Conservation (phyloP, 352 stramenopile genomes). For the Globisporangium alternatum region DNA sequence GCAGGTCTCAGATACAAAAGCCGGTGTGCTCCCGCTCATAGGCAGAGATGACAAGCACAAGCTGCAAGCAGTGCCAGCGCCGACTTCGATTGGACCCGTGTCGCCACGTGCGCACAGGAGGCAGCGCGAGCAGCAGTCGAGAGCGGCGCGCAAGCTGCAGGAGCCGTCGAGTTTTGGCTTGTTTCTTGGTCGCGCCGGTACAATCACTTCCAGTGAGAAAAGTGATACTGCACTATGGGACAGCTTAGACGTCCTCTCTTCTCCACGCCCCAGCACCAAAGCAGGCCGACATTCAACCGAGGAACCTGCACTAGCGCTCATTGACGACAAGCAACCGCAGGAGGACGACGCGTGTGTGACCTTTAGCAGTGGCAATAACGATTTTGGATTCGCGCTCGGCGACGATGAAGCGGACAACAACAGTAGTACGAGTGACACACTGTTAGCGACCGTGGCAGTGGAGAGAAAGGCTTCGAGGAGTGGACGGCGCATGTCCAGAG, state of each 20-base stretch:
- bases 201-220: not conserved
- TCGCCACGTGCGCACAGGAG: not conserved
- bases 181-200: not conserved
- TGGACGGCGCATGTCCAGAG: conserved; percentile 5
- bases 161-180: not conserved
- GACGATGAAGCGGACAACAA: conserved; percentile 3
- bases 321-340: conserved; percentile 2
- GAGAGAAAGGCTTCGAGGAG: conserved; percentile 2
- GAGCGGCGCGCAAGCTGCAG: not conserved
- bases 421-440: not conserved
- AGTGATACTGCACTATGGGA: not conserved
- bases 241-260: not conserved
- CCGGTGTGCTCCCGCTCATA: not conserved
- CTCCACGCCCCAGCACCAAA: conserved; percentile 2
- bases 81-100: not conserved
- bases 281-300: not conserved
- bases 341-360: not conserved
- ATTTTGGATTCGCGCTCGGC: not conserved
- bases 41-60: conserved; percentile 2
- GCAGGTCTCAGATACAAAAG: not conserved
- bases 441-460: not conserved
- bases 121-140: not conserved
- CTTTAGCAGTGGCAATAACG: not conserved
- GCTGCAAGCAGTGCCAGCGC: not conserved
- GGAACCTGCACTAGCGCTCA: not conserved